Base-by-base conservation (phyloP, 140 eudicot genomes). In the Ambrosia hybrid region DNA sequence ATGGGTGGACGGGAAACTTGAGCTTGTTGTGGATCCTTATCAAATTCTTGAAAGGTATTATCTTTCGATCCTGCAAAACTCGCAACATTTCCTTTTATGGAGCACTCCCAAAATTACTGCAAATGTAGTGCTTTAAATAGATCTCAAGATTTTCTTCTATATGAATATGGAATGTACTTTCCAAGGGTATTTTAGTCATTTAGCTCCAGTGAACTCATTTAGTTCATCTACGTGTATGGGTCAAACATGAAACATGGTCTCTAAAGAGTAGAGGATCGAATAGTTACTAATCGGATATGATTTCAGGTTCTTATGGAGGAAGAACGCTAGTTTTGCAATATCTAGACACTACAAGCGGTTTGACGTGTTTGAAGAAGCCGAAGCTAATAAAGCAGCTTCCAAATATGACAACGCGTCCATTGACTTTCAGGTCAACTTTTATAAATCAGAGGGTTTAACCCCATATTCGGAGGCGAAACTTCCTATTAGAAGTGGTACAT, bases 1-100 rank as follows among this genome's bases (percentile, higher is more conserved):
- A 72, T 90, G 97, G 97, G 79, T 90, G 66, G 97, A 90, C 82
- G 97, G 86, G 56, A 90, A 90, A 83, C 97, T 90, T 43, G 95
- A 90, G 83, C 95, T 90, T 62, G 90, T 85, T 39, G 92, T 88
- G 67, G 95, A 90, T 72, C 97, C 97, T 49, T 79, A 87, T 82
- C 91, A 84, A 73, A 81, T 90, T 59, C 89, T 90, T 41, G 97
- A 90, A 80, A 88, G 97, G 97, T 90, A 60, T 59, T 34, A 51
- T 52, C 56, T 63, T 57, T 57, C 6, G 13, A 57, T 57, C 10
- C 38, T 55, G 10, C 60, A 56, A 56, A 17, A 56, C 34, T 15
- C 26, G 34, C 34, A 16, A 16, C 61, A 21, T 17, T 57, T 57
- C 63, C 36, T 57, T 57, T 3, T 57, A 57, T 21, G 37, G 26